These are phyloP conservation scores for Pseudogymnoascus sp. DNA, from an alignment of 2,329 filamentous ascomycete species.

Conservation along the genomic window DNA sequence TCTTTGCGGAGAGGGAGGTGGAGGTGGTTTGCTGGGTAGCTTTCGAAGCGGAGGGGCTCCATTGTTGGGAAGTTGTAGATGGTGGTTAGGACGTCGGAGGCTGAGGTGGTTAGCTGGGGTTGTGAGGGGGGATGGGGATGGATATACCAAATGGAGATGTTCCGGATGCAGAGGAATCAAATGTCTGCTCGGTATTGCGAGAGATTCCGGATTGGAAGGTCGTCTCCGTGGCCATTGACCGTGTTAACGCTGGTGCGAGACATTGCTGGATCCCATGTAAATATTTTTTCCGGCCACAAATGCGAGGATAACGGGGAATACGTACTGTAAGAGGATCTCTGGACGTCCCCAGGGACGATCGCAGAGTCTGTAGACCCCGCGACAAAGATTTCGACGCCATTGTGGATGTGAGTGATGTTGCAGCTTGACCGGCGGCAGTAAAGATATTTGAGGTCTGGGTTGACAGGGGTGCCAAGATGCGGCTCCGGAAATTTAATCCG, in stretches of 20 bases:
- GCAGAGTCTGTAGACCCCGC: conserved; percentile 21
- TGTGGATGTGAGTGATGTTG: conserved; percentile 14
- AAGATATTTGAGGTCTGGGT: conserved; percentile 13
- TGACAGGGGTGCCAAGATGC: conserved; percentile 7
- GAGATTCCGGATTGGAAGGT: conserved; percentile 19
- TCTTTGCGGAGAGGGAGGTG: conserved; percentile 81
- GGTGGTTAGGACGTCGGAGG: conserved; percentile 66
- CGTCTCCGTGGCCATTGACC: conserved; percentile 42
- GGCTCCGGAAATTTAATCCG: conserved; percentile 19
- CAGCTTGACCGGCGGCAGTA: conserved; percentile 13
- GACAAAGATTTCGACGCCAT: conserved; percentile 28
- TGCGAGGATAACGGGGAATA: neutral
- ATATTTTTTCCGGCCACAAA: conserved; percentile 1
- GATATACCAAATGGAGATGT: neutral
- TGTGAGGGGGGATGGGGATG: conserved; percentile 17
- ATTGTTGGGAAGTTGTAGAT: conserved; percentile 85
- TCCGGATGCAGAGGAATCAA: neutral
- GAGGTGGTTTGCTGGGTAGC: conserved; percentile 76
- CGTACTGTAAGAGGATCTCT: conserved; percentile 33
- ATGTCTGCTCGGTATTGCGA: neutral
- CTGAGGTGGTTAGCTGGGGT: conserved; percentile 26
- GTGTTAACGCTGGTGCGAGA: conserved; percentile 31
- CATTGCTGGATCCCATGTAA: conserved; percentile 32
- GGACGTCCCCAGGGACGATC: conserved; percentile 18
- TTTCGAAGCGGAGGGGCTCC: conserved; percentile 70